A percentile compares a stretch with the other conserved stretches of the same genome.
These are phyloP conservation scores for Hypsizygus marmoreus DNA, from an alignment of 768 basidiomycete genomes.

Conservation along the genomic window DNA sequence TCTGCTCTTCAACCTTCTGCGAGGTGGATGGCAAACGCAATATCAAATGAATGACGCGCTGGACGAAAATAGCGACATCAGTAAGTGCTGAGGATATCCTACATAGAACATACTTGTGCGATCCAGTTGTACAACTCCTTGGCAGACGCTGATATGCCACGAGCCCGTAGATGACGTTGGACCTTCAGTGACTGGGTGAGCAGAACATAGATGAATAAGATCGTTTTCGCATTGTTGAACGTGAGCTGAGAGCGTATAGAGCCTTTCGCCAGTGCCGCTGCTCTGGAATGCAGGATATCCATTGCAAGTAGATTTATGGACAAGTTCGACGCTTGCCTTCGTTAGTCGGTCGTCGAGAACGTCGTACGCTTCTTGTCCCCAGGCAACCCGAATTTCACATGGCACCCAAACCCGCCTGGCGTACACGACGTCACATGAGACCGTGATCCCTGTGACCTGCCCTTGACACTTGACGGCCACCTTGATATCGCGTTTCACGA, in stretches of 20 bases:
- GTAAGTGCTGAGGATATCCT: neutral
- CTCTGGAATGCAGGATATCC: slow-evolving; percentile 16
- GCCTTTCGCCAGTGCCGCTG: slow-evolving; percentile 11
- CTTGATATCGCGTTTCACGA: slow-evolving; percentile 8
- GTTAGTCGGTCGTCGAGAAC: neutral
- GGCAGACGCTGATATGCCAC: slow-evolving; percentile 52
- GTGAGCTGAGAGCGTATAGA: slow-evolving; percentile 17
- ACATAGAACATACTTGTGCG: slow-evolving; percentile 43
- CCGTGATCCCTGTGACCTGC: neutral
- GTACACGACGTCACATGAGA: slow-evolving; percentile 3
- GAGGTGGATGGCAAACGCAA: slow-evolving; percentile 63
- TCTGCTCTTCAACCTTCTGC: slow-evolving; percentile 60
- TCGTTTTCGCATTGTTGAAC: slow-evolving; percentile 54
- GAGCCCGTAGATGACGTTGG: slow-evolving; percentile 63
- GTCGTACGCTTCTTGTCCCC: neutral
- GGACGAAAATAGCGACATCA: slow-evolving; percentile 2
- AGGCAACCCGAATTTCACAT: slow-evolving; percentile 11
- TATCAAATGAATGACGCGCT: slow-evolving; percentile 59
- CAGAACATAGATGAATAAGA: slow-evolving; percentile 61
- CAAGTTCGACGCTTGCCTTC: neutral
- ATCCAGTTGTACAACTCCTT: slow-evolving; percentile 57
- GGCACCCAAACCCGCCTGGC: neutral
- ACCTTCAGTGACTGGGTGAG: slow-evolving; percentile 51
- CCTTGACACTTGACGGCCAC: slow-evolving; percentile 4
- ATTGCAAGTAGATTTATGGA: neutral